phyloP scores from a whole-genome alignment of 805 yeast genomes.

The Saccharomycopsis sp. region DNA sequence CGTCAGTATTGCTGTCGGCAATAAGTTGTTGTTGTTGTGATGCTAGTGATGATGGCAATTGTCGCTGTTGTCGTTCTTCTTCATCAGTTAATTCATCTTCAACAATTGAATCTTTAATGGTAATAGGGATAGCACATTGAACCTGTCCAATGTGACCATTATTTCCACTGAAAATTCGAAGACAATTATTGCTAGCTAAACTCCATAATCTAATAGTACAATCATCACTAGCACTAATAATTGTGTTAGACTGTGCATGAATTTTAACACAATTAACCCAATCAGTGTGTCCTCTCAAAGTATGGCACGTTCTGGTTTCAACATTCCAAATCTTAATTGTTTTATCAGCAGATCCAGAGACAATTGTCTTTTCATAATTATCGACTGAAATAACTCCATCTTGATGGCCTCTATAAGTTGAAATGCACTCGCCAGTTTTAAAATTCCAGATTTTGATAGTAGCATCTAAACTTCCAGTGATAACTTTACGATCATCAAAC shows the following conservation, averaged over 20 bases:
- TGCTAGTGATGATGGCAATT: no score
- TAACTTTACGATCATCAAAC: slow-evolving; percentile 83
- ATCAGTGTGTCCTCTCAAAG: slow-evolving; percentile 87
- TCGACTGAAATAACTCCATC: slow-evolving; percentile 83
- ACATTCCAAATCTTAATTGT: slow-evolving; percentile 97
- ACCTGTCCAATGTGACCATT: slow-evolving; percentile 93
- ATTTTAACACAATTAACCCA: slow-evolving; percentile 89
- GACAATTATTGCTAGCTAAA: slow-evolving; percentile 67
- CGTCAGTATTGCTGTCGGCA: neutral
- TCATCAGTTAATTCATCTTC: slow-evolving; percentile 21
- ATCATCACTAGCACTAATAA: slow-evolving; percentile 88
- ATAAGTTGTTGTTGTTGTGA: neutral
- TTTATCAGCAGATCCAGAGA: slow-evolving; percentile 87
- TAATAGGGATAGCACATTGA: slow-evolving; percentile 83
- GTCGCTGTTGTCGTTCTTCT: slow-evolving; percentile 22
- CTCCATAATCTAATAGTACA: slow-evolving; percentile 95
- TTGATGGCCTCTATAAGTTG: slow-evolving; percentile 89
- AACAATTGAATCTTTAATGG: slow-evolving; percentile 50
- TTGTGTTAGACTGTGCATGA: slow-evolving; percentile 68
- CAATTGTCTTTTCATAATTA: slow-evolving; percentile 66
- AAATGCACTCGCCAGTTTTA: slow-evolving; percentile 87
- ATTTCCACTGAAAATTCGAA: slow-evolving; percentile 70
- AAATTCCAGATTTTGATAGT: slow-evolving; percentile 96
- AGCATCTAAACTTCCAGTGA: slow-evolving; percentile 86
- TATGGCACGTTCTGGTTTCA: slow-evolving; percentile 84